phyloP scores from a whole-genome alignment of 2,329 filamentous ascomycete species.

The Trichoderma oligosporum region DNA sequence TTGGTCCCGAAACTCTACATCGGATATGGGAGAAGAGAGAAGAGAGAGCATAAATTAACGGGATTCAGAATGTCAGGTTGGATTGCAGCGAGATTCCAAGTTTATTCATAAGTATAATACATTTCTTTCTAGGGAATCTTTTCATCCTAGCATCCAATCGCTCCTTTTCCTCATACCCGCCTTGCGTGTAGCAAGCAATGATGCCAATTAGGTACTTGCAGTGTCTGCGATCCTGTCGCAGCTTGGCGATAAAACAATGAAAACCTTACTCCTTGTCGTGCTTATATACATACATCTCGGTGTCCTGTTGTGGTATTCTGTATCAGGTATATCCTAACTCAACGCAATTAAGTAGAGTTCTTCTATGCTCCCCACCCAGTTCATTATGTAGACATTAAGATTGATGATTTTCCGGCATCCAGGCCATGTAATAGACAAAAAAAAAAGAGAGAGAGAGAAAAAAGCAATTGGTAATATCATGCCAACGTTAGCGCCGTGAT shows the following conservation, averaged over 20 bases:
- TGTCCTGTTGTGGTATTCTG: not conserved
- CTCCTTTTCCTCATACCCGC: not conserved
- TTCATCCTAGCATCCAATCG: not conserved
- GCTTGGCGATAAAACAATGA: not conserved
- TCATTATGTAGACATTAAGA: slow-evolving; percentile 8
- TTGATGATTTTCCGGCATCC: not conserved
- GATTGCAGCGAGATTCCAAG: not conserved
- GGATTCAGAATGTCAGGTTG: no score
- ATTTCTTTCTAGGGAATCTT: not conserved
- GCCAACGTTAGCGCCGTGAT: not conserved
- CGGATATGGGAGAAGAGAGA: no score
- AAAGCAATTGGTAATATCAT: not conserved
- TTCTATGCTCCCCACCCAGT: not conserved
- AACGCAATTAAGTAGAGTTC: not conserved
- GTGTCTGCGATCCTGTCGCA: not conserved
- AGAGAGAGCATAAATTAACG: no score
- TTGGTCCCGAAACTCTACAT: no score
- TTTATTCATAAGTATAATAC: not conserved
- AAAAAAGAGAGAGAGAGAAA: not conserved
- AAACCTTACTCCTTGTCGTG: not conserved
- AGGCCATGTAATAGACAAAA: not conserved
- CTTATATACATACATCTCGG: not conserved
- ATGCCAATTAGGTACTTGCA: not conserved
- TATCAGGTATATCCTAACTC: no score
- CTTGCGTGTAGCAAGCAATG: not conserved